Base-by-base conservation (phyloP, 345 rosid genomes). In the Arabidopsis thaliana region DNA sequence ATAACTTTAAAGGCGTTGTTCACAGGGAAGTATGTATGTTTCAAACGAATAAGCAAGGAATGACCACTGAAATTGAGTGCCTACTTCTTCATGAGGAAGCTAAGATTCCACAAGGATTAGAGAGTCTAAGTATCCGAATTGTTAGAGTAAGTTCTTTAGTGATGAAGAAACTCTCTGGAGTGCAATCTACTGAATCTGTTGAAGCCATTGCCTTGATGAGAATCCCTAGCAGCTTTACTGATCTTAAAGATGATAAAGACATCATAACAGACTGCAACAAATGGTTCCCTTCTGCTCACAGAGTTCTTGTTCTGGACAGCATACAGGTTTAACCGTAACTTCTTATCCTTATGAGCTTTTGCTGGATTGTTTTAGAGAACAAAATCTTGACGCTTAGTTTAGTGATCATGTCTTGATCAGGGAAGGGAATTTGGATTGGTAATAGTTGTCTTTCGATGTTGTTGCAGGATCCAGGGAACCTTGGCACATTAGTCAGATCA, bases 401-500 rank as follows among this genome's bases (percentile, higher is more conserved):
- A 8, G 10, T 38, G 41, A 38, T 38, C 62, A 10, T 71, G 20
- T 37, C 67, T 30, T 59, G 40, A 53, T 13, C 38, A 52, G 38
- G 56, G 8, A 46, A 48, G 16, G 64, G 9, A 32, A 23, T 59
- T 59, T 59, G 32, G 57, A 37, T 67, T 36, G 34, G 53, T 69
- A 30, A 57, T 57, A 56, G 42, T 30, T 44, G 16, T 0, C 11
- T 3, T 32, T 33, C 33, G 5, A 24, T 67, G 51, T 75, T 70
- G 60, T 52, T 85, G 84, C 89, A 93, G 96, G 97, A 94, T 68
- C 96, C 93, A 2, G 98, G 98, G 66, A 94, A 94, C 81, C 92
- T 94, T 2, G 98, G 98, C 9, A 87, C 97, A 20, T 77, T 91
- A 72, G 81, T 94, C 59, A 86, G 98, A 82, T 88, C 98, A 59